phyloP scores from a whole-genome alignment of 2,329 filamentous ascomycete species.

The Trichoderma atroviride region DNA sequence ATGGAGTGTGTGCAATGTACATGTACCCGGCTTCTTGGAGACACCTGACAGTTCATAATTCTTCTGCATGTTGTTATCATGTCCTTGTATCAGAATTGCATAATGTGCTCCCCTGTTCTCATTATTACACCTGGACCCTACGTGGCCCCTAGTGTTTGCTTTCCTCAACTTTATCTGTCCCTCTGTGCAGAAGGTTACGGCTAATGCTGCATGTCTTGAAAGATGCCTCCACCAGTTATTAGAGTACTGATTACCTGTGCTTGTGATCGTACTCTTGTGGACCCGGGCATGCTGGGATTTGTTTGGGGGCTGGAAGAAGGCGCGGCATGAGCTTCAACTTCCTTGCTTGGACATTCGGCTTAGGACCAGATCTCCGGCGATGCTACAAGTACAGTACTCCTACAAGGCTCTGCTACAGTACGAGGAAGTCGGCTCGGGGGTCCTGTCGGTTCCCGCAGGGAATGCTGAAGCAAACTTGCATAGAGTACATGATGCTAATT shows the following conservation, averaged over 20 bases:
- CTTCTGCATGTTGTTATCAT: background rate
- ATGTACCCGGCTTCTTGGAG: background rate
- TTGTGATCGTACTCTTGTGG: background rate
- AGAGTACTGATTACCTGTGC: background rate
- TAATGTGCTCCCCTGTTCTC: background rate
- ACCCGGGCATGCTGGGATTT: background rate
- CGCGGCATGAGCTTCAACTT: constrained; percentile 11
- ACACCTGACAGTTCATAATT: constrained; percentile 8
- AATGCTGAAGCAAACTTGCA: background rate
- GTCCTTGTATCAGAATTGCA: background rate
- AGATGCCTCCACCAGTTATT: background rate
- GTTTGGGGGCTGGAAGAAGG: constrained; percentile 20
- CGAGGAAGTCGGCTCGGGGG: background rate
- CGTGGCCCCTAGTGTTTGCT: background rate
- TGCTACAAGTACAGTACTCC: background rate
- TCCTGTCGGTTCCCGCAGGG: background rate
- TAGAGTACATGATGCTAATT: background rate
- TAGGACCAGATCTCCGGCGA: background rate
- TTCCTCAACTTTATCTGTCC: background rate
- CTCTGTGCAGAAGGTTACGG: background rate
- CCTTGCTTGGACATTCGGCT: background rate
- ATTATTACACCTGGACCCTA: background rate
- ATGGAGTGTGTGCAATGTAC: background rate
- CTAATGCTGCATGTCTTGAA: constrained; percentile 15
- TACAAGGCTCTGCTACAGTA: no score